Conservation (phyloP, 192 early-diverging fungal species). For the Rhizophagus clarus region DNA sequence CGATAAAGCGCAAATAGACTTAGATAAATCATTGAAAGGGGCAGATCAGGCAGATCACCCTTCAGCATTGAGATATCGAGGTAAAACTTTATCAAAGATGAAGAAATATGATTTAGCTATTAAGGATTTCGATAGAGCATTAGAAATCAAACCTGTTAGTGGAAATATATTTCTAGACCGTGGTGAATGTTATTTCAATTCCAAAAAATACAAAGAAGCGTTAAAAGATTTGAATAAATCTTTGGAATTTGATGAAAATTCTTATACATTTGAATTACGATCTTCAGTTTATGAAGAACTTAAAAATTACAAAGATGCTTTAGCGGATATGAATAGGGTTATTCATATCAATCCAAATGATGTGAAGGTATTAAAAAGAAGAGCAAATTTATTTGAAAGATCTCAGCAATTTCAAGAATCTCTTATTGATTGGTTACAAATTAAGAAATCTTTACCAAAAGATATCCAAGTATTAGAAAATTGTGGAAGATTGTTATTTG, state of each 20-base stretch:
- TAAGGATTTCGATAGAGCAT: slow-evolving; percentile 15
- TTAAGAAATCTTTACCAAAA: not conserved
- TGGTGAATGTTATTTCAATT: not conserved
- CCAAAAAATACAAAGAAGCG: not conserved
- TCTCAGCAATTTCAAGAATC: not conserved
- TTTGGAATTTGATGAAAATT: slow-evolving; percentile 5
- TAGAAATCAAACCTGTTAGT: not conserved
- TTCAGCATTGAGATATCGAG: slow-evolving; percentile 5
- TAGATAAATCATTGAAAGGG: not conserved
- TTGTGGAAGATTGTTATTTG: slow-evolving; percentile 3
- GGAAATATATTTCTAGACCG: not conserved
- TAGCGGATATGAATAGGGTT: not conserved
- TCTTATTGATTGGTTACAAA: slow-evolving; percentile 6
- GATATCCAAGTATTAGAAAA: not conserved
- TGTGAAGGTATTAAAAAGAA: not conserved
- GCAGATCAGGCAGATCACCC: not conserved
- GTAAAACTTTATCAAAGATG: not conserved
- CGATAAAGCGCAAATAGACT: not conserved
- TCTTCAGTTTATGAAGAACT: slow-evolving; percentile 1
- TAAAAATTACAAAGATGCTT: not conserved
- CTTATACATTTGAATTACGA: not conserved
- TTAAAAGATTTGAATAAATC: slow-evolving; percentile 23
- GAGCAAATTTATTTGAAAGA: slow-evolving; percentile 1
- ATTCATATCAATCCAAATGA: not conserved
- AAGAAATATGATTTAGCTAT: slow-evolving; percentile 7